These are phyloP conservation scores for Ceratocystis albifundus DNA, from an alignment of 2,329 filamentous ascomycete genomes.

Conservation along the genomic window DNA sequence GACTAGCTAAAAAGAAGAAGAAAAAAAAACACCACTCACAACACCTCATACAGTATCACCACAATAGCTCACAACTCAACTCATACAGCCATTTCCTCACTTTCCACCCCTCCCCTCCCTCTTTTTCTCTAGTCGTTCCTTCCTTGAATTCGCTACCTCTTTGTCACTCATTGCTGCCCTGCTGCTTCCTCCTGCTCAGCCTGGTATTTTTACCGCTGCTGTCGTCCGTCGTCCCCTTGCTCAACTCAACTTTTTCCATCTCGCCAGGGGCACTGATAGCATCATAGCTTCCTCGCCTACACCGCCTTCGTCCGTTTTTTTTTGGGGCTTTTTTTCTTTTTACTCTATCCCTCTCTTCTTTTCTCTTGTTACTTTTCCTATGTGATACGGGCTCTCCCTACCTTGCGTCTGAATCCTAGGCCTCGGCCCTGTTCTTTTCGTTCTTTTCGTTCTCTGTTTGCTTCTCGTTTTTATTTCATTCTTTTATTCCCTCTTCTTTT, in stretches of 20 bases:
- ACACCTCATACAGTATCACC: background rate
- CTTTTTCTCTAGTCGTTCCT: background rate
- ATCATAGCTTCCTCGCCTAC: constrained; percentile 11
- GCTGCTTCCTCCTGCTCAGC: background rate
- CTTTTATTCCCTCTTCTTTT: background rate
- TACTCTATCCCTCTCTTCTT: background rate
- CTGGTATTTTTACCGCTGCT: background rate
- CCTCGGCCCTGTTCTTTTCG: background rate
- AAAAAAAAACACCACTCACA: background rate
- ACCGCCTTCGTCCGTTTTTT: constrained; percentile 3
- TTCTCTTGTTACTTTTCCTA: background rate
- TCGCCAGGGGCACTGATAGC: constrained; percentile 8
- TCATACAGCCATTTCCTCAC: background rate
- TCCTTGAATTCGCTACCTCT: too few relatives aligned
- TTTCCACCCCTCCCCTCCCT: background rate
- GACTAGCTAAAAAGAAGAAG: background rate
- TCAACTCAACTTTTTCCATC: background rate
- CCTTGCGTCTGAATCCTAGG: background rate
- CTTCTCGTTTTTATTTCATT: constrained; percentile 3
- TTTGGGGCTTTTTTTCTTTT: background rate
- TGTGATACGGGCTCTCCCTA: background rate
- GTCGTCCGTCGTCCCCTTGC: background rate
- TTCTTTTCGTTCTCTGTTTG: background rate
- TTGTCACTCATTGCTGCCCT: background rate
- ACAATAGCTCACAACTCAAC: background rate